Percentiles rank a stretch among this genome's conserved stretches.
phyloP scores from a whole-genome alignment of 2,329 filamentous ascomycete genomes.

The Hypoxylon sp. region DNA sequence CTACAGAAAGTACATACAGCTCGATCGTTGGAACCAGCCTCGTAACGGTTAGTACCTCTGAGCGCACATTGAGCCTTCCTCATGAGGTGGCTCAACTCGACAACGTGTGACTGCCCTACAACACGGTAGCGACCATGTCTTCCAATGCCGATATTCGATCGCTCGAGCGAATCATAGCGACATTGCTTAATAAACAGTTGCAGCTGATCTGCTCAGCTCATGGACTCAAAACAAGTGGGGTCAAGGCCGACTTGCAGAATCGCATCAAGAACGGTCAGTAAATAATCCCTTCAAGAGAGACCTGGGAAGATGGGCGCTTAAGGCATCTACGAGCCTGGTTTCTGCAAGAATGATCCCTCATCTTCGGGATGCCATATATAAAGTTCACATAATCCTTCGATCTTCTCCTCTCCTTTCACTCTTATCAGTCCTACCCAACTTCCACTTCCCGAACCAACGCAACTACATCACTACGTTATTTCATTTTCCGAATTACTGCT shows the following conservation, averaged over 20 bases:
- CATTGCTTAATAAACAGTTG: conserved; percentile 73
- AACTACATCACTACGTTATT: neutral
- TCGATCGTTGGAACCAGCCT: conserved; percentile 4
- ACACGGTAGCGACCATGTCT: conserved; percentile 49
- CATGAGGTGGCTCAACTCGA: conserved; percentile 46
- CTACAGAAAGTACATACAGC: neutral
- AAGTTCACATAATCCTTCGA: conserved; percentile 5
- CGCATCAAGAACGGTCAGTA: conserved; percentile 76
- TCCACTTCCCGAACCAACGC: neutral
- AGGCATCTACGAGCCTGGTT: neutral
- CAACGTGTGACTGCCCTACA: conserved; percentile 43
- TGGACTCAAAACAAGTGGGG: conserved; percentile 81
- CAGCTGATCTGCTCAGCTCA: conserved; percentile 82
- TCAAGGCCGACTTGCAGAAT: conserved; percentile 84
- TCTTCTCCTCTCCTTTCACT: neutral
- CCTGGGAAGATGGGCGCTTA: neutral
- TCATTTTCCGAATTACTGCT: neutral
- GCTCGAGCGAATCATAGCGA: conserved; percentile 61
- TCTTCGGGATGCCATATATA: conserved; percentile 9
- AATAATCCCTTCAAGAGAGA: neutral
- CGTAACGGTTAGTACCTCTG: conserved; percentile 10
- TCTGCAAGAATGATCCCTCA: neutral
- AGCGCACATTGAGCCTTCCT: conserved; percentile 43
- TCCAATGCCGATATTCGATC: conserved; percentile 57
- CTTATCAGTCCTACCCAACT: conserved; percentile 5